Evolutionary conservation across 2,329 filamentous ascomycete species (phyloP), one percentile per base, ranked within the genome.

Genomic region (Colletotrichum tabaci): DNA sequence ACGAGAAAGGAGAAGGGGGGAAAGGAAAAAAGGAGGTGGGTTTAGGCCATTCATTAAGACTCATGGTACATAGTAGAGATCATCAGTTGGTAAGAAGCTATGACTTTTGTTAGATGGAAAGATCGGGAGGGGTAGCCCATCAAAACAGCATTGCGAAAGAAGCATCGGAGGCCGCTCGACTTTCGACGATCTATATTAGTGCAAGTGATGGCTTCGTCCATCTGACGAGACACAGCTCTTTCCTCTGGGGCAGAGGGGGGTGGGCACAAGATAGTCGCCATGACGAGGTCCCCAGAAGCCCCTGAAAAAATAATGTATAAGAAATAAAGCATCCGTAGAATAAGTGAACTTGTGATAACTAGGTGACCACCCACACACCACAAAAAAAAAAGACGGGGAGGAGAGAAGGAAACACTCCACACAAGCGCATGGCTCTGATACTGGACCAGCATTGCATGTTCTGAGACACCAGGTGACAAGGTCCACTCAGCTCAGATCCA

Each of bases 401-500:
- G 4, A 49, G 13, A 21, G 35, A 26, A 30, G 38, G 26, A 61
- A 50, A 26, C 13, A 42, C 23, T 49, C 13, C 15, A 18, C 40
- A 47, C 40, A 46, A 60, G 55, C 44, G 35, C 18, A 52, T 38
- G n/a, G 61, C 66, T 62, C 46, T 57, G 18, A 44, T 42, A 30
- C 49, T 68, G 44, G 52, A 47, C 52, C 38, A 38, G 47, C 55
- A 66, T 58, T 60, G 61, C 67, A 60, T 69, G 61, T 53, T 66
- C 67, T 69, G 62, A 69, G 53, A 69, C 61, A 69, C 30, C 47
- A n/a, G 18, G 16, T 47, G 55, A 60, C 61, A 66, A 40, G 67
- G 67, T 6, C 30, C 18, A 26, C 50, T 30, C 18, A 35, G 35
- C 10, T 3, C 30, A 42, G 15, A 42, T 16, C 46, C 52, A 65